phyloP scores from a whole-genome alignment of 2,329 filamentous ascomycete species.

The Fusarium sacchari region DNA sequence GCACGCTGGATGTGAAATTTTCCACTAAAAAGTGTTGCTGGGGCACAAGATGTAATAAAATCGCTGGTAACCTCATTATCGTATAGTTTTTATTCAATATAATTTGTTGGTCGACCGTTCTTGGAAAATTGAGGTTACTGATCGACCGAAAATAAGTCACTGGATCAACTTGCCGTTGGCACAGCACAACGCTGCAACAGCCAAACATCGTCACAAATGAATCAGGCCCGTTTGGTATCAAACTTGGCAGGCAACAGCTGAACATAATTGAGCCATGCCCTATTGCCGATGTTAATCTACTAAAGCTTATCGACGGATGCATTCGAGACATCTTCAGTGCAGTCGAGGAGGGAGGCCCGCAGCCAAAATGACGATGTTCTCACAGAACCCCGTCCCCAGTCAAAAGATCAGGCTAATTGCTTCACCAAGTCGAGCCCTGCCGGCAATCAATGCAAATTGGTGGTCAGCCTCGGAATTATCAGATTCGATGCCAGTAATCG shows the following conservation, averaged over 20 bases:
- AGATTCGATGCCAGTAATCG: background rate
- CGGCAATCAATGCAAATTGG: background rate
- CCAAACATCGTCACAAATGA: fast-evolving
- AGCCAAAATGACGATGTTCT: background rate
- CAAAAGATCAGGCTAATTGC: no score
- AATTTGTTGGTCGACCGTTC: fast-evolving
- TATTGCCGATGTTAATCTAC: background rate
- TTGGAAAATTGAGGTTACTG: no score
- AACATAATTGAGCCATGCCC: no score
- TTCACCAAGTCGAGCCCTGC: background rate
- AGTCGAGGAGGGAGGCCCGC: background rate
- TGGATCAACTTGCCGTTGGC: fast-evolving
- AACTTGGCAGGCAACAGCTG: background rate
- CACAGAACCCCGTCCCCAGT: background rate
- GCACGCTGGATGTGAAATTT: background rate
- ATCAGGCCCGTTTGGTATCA: fast-evolving
- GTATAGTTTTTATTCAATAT: fast-evolving
- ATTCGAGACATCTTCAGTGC: background rate
- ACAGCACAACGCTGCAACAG: fast-evolving
- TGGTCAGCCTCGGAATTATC: background rate
- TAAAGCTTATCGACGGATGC: background rate
- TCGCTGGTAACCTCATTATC: background rate
- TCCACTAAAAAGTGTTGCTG: background rate
- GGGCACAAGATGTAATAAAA: fast-evolving
- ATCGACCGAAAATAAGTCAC: fast-evolving